Conservation (phyloP, 768 basidiomycete species). For the Leccinum longicurvipes region DNA sequence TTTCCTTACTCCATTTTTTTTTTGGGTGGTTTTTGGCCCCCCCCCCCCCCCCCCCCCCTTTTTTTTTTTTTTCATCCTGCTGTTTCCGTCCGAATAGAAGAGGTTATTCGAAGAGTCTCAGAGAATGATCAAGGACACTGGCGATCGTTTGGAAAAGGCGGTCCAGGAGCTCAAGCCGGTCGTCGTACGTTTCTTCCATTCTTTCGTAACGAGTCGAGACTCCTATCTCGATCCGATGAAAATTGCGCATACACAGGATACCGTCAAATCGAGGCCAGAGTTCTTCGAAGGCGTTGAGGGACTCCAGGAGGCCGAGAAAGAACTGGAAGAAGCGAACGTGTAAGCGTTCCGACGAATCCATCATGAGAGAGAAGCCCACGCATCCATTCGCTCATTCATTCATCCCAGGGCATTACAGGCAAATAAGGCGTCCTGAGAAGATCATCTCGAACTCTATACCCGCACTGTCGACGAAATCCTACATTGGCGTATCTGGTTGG, state of each 20-base stretch:
- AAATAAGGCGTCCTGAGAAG: conserved; percentile 20
- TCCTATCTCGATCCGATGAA: conserved; percentile 5
- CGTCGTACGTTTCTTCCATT: conserved; percentile 51
- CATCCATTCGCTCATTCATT: conserved; percentile 20
- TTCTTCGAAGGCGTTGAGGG: conserved; percentile 34
- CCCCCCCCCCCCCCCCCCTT: not conserved
- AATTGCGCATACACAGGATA: conserved; percentile 20
- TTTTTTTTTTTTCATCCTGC: not conserved
- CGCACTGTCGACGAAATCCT: conserved; percentile 14
- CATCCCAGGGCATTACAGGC: conserved; percentile 17
- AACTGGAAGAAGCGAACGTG: conserved; percentile 49
- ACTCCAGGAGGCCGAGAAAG: conserved; percentile 56
- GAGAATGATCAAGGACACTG: conserved; percentile 76
- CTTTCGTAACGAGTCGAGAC: conserved; percentile 14
- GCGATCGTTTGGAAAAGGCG: conserved; percentile 57
- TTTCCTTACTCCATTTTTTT: too few species aligned
- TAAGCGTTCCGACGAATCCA: conserved; percentile 27
- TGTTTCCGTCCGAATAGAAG: conserved; percentile 37
- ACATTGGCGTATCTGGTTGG: not conserved
- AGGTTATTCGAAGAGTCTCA: conserved; percentile 72
- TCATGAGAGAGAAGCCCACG: not conserved
- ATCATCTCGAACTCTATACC: conserved; percentile 10
- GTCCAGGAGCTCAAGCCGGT: conserved; percentile 61
- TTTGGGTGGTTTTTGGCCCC: conserved; percentile 15
- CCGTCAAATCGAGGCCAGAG: conserved; percentile 26